phyloP scores from a whole-genome alignment of 1,284 basidiomycete species.

The Melanopsichium pennsylvanicum region DNA sequence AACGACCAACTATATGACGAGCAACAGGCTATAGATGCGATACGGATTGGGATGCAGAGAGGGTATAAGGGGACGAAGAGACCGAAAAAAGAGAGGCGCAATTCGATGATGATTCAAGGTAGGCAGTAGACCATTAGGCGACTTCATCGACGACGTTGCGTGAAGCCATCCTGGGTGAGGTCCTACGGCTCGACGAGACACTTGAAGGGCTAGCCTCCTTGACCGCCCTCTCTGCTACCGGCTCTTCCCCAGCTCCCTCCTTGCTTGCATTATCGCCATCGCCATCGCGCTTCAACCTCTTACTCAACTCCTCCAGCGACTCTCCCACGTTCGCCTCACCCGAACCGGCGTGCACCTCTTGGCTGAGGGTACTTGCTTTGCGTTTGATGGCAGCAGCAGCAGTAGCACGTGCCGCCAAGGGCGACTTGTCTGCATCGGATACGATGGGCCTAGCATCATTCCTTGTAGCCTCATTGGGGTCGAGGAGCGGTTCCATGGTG shows the following conservation, averaged over 20 bases:
- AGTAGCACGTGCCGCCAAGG: constrained; percentile 2
- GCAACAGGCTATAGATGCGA: background rate
- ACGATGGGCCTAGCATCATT: background rate
- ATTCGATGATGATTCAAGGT: background rate
- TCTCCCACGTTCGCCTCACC: background rate
- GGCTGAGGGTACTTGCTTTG: constrained; percentile 44
- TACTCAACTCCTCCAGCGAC: constrained; percentile 22
- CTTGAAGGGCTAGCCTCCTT: constrained; percentile 32
- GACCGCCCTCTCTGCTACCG: constrained; percentile 4
- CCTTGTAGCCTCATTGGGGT: constrained; percentile 29
- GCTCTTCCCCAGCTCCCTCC: constrained; percentile 3
- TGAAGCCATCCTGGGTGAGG: constrained; percentile 38
- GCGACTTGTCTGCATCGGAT: constrained; percentile 4
- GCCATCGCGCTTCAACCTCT: constrained; percentile 22
- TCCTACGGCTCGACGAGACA: constrained; percentile 36
- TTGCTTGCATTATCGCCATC: background rate
- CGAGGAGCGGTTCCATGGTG: constrained; percentile 45
- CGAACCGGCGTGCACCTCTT: constrained; percentile 29
- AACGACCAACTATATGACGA: no score
- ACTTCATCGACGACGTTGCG: constrained; percentile 23
- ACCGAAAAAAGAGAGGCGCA: background rate
- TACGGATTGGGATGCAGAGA: background rate
- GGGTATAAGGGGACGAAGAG: constrained; percentile 2
- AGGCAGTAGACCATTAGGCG: background rate
- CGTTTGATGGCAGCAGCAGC: constrained; percentile 19